A percentile compares a stretch with the other conserved stretches of the same genome.
Conservation (phyloP, 2,329 filamentous ascomycete genomes). For the Aspergillus candidus region DNA sequence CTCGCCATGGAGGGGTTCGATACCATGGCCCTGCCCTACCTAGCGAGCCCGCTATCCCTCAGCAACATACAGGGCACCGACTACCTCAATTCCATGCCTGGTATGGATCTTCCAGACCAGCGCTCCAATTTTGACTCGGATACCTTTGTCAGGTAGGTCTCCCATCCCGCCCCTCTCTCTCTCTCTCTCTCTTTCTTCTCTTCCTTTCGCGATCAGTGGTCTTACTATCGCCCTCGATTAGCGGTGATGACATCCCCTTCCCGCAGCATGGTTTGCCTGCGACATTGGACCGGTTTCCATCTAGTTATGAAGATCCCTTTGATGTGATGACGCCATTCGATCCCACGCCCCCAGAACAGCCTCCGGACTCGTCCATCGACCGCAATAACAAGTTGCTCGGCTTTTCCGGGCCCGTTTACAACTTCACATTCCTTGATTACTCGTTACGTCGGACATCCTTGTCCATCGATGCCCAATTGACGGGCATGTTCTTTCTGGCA, state of each 20-base stretch:
- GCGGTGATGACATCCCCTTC: constrained; percentile 49
- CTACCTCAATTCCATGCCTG: constrained; percentile 45
- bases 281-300: constrained; percentile 46
- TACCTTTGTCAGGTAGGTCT: constrained; percentile 53
- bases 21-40: constrained; percentile 58
- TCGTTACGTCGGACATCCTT: constrained; percentile 51
- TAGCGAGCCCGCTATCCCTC: constrained; percentile 53
- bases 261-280: constrained; percentile 38
- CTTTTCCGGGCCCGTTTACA: constrained; percentile 60
- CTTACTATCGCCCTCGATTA: constrained; percentile 16
- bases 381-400: constrained; percentile 66
- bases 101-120: constrained; percentile 53
- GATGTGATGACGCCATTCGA: constrained; percentile 45
- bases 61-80: constrained; percentile 45
- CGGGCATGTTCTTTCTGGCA: constrained; percentile 64
- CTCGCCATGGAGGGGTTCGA: constrained; percentile 52
- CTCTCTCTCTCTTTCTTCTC: not conserved
- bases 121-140: constrained; percentile 56
- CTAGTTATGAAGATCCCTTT: constrained; percentile 47
- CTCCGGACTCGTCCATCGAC: constrained; percentile 54
- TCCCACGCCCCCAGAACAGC: constrained; percentile 39
- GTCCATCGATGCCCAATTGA: constrained; percentile 56
- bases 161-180: not conserved
- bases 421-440: constrained; percentile 56
- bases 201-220: not conserved